phyloP scores from a whole-genome alignment of 441 rosid genomes.

The Iberis amara region DNA sequence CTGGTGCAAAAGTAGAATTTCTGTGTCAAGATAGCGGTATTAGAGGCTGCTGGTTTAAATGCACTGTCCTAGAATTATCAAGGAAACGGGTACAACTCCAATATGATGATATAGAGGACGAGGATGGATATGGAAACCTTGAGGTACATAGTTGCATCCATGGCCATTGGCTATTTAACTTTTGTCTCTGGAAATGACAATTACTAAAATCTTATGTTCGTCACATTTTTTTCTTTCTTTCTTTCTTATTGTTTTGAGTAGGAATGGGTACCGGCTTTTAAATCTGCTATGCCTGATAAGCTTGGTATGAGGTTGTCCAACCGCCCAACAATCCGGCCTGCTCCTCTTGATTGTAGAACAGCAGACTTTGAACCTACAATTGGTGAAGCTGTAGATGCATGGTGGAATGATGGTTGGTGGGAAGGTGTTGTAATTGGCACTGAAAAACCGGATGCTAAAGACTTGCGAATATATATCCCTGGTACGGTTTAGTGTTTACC shows the following conservation, averaged over 20 bases:
- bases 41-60: slow-evolving; percentile 97
- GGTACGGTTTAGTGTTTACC: slow-evolving; percentile 42
- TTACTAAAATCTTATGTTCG: background rate
- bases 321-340: slow-evolving; percentile 73
- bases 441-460: slow-evolving; percentile 30
- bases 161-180: slow-evolving; percentile 9
- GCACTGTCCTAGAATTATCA: slow-evolving; percentile 64
- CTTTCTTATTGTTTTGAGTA: slow-evolving; percentile 29
- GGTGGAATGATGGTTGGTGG: slow-evolving; percentile 99
- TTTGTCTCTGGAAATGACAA: slow-evolving; percentile 3
- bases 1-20: slow-evolving; percentile 69
- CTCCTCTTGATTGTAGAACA: slow-evolving; percentile 39
- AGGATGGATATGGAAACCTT: slow-evolving; percentile 71
- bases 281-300: slow-evolving; percentile 68
- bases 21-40: slow-evolving; percentile 96
- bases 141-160: slow-evolving; percentile 51
- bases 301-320: slow-evolving; percentile 68
- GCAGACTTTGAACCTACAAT: slow-evolving; percentile 34
- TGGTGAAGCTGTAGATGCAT: slow-evolving; percentile 84
- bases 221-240: slow-evolving; percentile 1
- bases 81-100: slow-evolving; percentile 63
- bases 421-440: slow-evolving; percentile 70
- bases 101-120: slow-evolving; percentile 82
- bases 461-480: slow-evolving; percentile 61
- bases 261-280: slow-evolving; percentile 88